Base-by-base conservation (phyloP, 495 filamentous ascomycete species). In the Tuber calosporum region DNA sequence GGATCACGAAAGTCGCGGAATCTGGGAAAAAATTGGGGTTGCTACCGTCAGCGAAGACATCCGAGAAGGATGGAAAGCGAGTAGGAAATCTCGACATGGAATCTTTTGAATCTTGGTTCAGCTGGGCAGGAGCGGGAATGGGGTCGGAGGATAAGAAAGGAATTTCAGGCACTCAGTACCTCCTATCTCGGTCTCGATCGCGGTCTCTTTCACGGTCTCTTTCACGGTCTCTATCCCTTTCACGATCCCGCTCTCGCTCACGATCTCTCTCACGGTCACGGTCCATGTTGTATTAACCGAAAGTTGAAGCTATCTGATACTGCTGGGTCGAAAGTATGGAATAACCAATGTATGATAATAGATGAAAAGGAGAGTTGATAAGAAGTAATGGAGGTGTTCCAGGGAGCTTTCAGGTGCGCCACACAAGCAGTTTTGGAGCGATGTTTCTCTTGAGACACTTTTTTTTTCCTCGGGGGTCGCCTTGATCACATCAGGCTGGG, bases 161-260 rank as follows among this genome's bases (percentile, higher is more conserved):
- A 37, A 69, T 68, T 69, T 43, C 45, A 13, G 53, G 53, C 53
- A 17, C 13, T 58, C 58, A 67, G 76, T 78, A 80, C 79, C 79
- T 80, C 79, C 79, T 80, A 48, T 80, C 73, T 20, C 73, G 38
- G 36, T 74, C 70, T 26, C 70, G 30, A 11, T 70, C 77, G 69
- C 78, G 78, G 74, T 80, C 78, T 48, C 78, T 72, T 48, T 80
- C 78, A 68, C 78, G 73, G 43, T 80, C 78, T 45, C 78, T 71
- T 45, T 79, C 78, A 67, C 78, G 73, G 42, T 80, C 78, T 58
- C 78, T 75, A 37, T 80, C 78, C 39, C 78, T 75, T 36, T 79
- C 78, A 69, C 78, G 75, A 70, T 73, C 71, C 41, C 72, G 67
- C 36, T 73, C 72, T 20, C 72, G 72, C 22, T 62, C 53, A 53